These are phyloP conservation scores for Crithidia mellificae DNA, from an alignment of 208 protist species.

Conservation along the genomic window DNA sequence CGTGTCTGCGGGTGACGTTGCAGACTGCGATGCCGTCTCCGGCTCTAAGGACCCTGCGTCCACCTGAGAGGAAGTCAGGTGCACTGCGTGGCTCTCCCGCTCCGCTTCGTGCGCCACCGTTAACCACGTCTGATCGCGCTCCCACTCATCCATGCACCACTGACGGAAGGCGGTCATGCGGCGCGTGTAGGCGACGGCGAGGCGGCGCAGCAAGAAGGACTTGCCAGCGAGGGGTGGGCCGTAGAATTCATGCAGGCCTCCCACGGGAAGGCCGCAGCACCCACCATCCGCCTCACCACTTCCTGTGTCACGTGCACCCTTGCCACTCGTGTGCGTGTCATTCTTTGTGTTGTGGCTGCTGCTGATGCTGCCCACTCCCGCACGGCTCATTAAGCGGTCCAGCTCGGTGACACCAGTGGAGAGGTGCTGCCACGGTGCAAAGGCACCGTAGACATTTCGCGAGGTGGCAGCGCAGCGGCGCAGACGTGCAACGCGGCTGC, in stretches of 20 bases:
- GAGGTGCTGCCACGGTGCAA: conserved; percentile 25
- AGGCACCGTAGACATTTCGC: conserved; percentile 22
- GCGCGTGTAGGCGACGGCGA: conserved; percentile 19
- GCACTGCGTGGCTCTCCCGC: background rate
- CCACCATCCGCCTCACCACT: background rate
- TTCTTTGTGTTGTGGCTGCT: no score
- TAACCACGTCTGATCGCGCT: conserved; percentile 5
- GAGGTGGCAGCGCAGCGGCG: background rate
- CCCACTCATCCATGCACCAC: conserved; percentile 21
- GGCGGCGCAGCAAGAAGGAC: conserved; percentile 30
- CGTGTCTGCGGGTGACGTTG: no score
- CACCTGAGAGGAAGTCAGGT: background rate
- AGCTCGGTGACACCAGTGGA: conserved; percentile 15
- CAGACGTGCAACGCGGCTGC: conserved; percentile 11
- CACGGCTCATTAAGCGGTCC: conserved; percentile 19
- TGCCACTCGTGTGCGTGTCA: background rate
- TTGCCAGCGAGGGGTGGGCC: conserved; percentile 41
- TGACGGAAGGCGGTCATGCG: conserved; percentile 38
- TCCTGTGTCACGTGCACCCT: background rate
- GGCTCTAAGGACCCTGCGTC: no score
- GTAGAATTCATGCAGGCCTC: conserved; percentile 48
- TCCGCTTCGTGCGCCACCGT: background rate
- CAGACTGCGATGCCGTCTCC: no score
- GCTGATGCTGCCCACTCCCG: conserved; percentile 13
- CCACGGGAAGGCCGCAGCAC: conserved; percentile 31